Conservation (phyloP, 2,329 filamentous ascomycete species). For the Ophiostoma australiae region DNA sequence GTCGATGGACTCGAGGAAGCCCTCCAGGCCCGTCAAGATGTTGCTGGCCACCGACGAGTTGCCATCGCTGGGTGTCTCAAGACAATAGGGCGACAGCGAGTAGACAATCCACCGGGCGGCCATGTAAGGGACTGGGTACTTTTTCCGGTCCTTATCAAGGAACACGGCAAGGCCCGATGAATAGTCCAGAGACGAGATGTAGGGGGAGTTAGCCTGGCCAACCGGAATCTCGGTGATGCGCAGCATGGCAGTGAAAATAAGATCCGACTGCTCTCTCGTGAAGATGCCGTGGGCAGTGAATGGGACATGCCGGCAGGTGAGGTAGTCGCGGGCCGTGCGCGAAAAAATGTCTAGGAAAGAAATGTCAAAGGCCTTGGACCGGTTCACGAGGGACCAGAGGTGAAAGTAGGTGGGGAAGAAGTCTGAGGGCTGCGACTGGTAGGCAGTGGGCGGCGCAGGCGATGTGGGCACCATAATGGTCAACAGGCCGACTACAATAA, state of each 20-base stretch:
- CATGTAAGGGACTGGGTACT: slow-evolving; percentile 86
- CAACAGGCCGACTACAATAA: slow-evolving; percentile 82
- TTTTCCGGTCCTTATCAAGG: slow-evolving; percentile 87
- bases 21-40: slow-evolving; percentile 78
- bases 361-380: slow-evolving; percentile 81
- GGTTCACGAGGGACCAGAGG: slow-evolving; percentile 86
- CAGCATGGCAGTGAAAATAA: slow-evolving; percentile 88
- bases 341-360: slow-evolving; percentile 88
- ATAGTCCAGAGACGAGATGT: slow-evolving; percentile 73
- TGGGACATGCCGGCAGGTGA: slow-evolving; percentile 67
- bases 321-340: slow-evolving; percentile 75
- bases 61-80: slow-evolving; percentile 46
- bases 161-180: slow-evolving; percentile 77
- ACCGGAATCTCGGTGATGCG: slow-evolving; percentile 92
- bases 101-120: slow-evolving; percentile 90
- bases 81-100: slow-evolving; percentile 79
- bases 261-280: slow-evolving; percentile 81
- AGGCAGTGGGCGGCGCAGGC: slow-evolving; percentile 64
- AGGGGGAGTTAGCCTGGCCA: slow-evolving; percentile 89
- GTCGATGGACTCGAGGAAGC: slow-evolving; percentile 87
- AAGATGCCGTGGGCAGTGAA: slow-evolving; percentile 89
- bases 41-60: slow-evolving; percentile 54
- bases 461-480: slow-evolving; percentile 85
- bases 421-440: slow-evolving; percentile 77
- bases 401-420: slow-evolving; percentile 95